Conservation (phyloP, 371 early-diverging fungal species). For the Circinella minor region DNA sequence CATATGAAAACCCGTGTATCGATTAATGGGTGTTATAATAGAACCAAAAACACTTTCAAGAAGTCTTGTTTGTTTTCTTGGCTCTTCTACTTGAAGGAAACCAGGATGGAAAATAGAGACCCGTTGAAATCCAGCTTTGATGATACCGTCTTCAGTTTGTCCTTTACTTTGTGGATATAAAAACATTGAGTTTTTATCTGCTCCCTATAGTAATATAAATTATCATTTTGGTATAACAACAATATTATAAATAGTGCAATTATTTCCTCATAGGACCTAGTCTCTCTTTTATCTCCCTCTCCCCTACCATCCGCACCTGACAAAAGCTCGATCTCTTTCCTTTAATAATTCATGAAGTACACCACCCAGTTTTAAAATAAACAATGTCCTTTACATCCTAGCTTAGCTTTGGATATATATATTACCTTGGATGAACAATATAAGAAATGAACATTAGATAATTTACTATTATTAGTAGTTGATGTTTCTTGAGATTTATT, state of each 20-base stretch:
- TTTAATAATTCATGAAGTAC: too few species aligned
- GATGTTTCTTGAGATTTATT: conserved; percentile 35
- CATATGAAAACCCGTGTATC: conserved; percentile 20
- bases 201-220: conserved; percentile 31
- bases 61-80: conserved; percentile 25
- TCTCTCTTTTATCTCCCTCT: too few species aligned
- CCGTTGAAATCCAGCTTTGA: conserved; percentile 63
- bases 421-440: conserved; percentile 61
- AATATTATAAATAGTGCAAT: too few species aligned
- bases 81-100: conserved; percentile 54
- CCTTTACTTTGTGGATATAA: conserved; percentile 79
- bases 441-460: conserved; percentile 63
- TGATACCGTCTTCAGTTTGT: conserved; percentile 69
- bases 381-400: too few species aligned
- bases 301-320: too few species aligned
- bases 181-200: conserved; percentile 64
- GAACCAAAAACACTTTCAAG: conserved; percentile 22
- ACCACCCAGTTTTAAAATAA: too few species aligned
- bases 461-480: conserved; percentile 21
- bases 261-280: neutral
- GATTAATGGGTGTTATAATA: conserved; percentile 22
- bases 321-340: too few species aligned
- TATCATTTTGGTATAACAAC: neutral
- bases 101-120: conserved; percentile 72
- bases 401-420: too few species aligned